Evolutionary conservation across 768 basidiomycete genomes (phyloP).

Genomic region (Suillus paluster): DNA sequence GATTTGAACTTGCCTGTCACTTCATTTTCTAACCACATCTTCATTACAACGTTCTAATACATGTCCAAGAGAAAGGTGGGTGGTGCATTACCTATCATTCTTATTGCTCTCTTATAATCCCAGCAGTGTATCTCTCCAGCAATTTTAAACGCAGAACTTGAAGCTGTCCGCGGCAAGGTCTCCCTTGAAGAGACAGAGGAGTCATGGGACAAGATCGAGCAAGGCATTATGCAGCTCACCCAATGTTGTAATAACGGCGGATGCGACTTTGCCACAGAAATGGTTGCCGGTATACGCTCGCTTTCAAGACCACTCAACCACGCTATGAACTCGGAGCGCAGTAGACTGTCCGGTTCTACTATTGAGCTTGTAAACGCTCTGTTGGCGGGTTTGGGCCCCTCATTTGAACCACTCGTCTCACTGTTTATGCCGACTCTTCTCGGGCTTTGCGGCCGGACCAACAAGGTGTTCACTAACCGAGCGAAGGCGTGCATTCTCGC

Average conservation of each 20-base stretch:
- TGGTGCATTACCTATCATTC: accelerated
- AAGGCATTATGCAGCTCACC: constrained; percentile 50
- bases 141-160: constrained; percentile 44
- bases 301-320: constrained; percentile 56
- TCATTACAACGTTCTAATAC: constrained; percentile 7
- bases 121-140: constrained; percentile 37
- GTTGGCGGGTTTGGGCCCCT: constrained; percentile 56
- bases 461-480: constrained; percentile 76
- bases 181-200: constrained; percentile 73
- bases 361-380: constrained; percentile 63
- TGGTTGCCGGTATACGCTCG: constrained; percentile 54
- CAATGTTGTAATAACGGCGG: constrained; percentile 56
- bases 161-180: constrained; percentile 45
- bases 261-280: constrained; percentile 53
- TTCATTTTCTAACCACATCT: not conserved
- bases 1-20: constrained; percentile 11
- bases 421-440: constrained; percentile 72
- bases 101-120: constrained; percentile 3
- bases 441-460: constrained; percentile 69
- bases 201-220: constrained; percentile 72
- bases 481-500: constrained; percentile 61
- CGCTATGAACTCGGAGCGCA: constrained; percentile 75
- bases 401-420: constrained; percentile 71
- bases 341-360: constrained; percentile 68
- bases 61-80: constrained; percentile 37